Conservation (phyloP, 208 protist species). For the Leishmania tarentolae region DNA sequence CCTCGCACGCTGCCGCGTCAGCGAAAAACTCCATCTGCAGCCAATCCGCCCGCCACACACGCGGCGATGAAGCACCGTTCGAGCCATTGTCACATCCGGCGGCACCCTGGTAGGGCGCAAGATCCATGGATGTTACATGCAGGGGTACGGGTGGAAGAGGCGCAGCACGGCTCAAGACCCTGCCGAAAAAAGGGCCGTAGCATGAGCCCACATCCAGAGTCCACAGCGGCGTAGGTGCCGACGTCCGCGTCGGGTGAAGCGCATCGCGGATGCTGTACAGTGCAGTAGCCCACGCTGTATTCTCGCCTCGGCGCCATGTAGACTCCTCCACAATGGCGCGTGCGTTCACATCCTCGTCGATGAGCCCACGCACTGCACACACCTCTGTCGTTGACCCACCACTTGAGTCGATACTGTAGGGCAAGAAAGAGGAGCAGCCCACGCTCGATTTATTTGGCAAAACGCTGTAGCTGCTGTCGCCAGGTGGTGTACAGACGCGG, state of each 20-base stretch:
- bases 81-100: neutral
- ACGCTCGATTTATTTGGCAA: neutral
- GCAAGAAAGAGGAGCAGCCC: neutral
- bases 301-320: slow-evolving; percentile 12
- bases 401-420: neutral
- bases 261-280: slow-evolving; percentile 13
- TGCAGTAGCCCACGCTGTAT: slow-evolving; percentile 24
- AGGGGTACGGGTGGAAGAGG: slow-evolving; percentile 47
- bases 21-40: slow-evolving; percentile 55
- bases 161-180: slow-evolving; percentile 25
- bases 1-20: neutral
- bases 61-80: neutral
- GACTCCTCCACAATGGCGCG: slow-evolving; percentile 7
- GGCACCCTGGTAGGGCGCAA: slow-evolving; percentile 50
- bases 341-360: slow-evolving; percentile 2
- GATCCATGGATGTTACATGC: slow-evolving; percentile 60
- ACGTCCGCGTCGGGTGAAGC: neutral
- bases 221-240: slow-evolving; percentile 34
- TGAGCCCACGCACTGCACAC: slow-evolving; percentile 4
- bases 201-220: slow-evolving; percentile 84
- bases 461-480: neutral
- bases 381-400: neutral
- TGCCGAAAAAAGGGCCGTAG: slow-evolving; percentile 78
- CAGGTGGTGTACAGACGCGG: neutral
- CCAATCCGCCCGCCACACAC: slow-evolving; percentile 63